Evolutionary conservation across 164 flowering plant species (phyloP).

Genomic region (Tetrastigma voinierianum): DNA sequence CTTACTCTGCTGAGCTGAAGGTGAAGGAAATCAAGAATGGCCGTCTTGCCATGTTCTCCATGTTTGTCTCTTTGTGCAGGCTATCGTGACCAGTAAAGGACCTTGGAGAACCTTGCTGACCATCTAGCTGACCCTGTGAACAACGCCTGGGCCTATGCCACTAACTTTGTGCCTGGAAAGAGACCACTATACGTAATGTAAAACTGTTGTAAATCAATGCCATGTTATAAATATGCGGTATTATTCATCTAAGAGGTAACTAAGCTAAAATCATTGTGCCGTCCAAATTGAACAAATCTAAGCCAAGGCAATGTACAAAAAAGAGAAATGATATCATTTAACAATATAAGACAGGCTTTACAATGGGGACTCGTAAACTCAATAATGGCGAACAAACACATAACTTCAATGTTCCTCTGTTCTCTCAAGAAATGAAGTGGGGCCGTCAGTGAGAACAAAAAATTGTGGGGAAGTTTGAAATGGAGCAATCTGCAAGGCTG

Average conservation of each 20-base stretch:
- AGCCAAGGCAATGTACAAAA: too few species aligned
- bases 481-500: not conserved
- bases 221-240: not conserved
- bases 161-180: constrained; percentile 41
- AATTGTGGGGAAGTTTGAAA: not conserved
- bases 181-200: constrained; percentile 2
- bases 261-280: not conserved
- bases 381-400: not conserved
- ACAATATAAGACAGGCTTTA: not conserved
- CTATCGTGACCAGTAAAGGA: constrained; percentile 34
- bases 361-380: not conserved
- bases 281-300: not conserved
- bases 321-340: too few species aligned
- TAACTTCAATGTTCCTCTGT: not conserved
- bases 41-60: constrained; percentile 38
- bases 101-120: constrained; percentile 34
- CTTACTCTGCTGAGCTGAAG: constrained; percentile 34
- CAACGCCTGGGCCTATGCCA: constrained; percentile 34
- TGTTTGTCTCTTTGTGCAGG: constrained; percentile 38
- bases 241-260: not conserved
- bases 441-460: not conserved
- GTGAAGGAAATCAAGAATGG: constrained; percentile 37
- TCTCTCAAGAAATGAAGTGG: too few species aligned
- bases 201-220: constrained; percentile 2
- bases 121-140: constrained; percentile 34